Base-by-base conservation (phyloP, 2,329 filamentous ascomycete species). In the Metarhizium sp. region DNA sequence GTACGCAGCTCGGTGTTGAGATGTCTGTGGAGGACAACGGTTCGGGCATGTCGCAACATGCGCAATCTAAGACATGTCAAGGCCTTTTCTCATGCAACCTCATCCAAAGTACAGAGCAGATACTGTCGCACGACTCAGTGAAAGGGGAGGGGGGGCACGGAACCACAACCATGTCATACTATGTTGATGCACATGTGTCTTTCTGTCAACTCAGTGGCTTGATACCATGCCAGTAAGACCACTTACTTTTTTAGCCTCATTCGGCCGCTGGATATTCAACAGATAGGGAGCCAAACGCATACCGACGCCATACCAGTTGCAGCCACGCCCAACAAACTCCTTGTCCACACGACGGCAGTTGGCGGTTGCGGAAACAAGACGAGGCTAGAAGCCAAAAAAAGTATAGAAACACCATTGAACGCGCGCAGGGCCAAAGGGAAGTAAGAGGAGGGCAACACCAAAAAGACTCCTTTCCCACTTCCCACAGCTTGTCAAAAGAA, bases 31-130 rank as follows among this genome's bases (percentile, higher is more conserved):
- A 13, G 54, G 52, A 36, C 50, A 52, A 43, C 42, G 30, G 29
- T 43, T 45, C 38, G 36, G 52, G 13, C 42, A 45, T 50, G 47
- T 50, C 52, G 46, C 52, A 34, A 29, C 46, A 18, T 48, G 18
- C 13, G 25, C 34, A 50, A 52, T 55, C 54, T 48, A 32, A 52
- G 50, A 49, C 54, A 55, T 34, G 18, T 6, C 25, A 38, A 46
- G 42, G 38, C 49, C 25, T 6, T 16, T 48, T 29, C 34, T 47
- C 30, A 25, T 46, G 42, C 48, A 29, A 30, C 40, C 45, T 47
- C 10, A 29, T 51, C 49, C 29, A 48, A 29, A 55, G 32, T 11
- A 34, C 32, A 34, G 32, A 34, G 13, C 13, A 36, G 34, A n/a
- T 13, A 11, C 6, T 18, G 48, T 40, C 29, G 25, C 48, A 51